These are phyloP conservation scores for Plasmopara viticola DNA, from an alignment of 352 stramenopile genomes.

Conservation along the genomic window DNA sequence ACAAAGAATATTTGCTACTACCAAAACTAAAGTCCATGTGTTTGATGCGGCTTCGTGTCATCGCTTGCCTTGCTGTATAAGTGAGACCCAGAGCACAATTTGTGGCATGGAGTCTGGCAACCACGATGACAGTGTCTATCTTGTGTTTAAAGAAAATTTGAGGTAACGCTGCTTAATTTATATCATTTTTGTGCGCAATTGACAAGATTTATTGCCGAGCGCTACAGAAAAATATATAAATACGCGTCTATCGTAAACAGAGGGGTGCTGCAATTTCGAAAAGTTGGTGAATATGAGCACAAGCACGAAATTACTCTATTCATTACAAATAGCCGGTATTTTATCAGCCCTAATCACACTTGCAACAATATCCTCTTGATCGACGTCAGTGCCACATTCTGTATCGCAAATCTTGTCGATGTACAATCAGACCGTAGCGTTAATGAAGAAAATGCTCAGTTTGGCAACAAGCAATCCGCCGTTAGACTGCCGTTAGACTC, in stretches of 20 bases:
- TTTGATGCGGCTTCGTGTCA: conserved; percentile 32
- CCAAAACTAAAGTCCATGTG: conserved; percentile 23
- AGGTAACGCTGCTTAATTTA: conserved; percentile 14
- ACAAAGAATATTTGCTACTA: conserved; percentile 29
- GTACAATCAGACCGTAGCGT: background rate
- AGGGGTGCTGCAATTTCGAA: conserved; percentile 20
- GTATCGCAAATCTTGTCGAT: conserved; percentile 8
- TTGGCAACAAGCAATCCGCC: background rate
- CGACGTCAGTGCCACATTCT: conserved; percentile 27
- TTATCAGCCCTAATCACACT: background rate
- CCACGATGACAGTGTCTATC: conserved; percentile 24
- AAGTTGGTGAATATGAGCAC: conserved; percentile 21
- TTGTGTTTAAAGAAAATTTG: conserved; percentile 23
- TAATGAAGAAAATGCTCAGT: background rate
- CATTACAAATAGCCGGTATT: conserved; percentile 8
- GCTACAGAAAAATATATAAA: conserved; percentile 27
- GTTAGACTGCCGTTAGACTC: conserved; percentile 23
- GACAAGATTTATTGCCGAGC: background rate
- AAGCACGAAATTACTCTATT: conserved; percentile 27
- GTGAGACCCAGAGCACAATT: conserved; percentile 18
- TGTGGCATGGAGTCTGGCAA: conserved; percentile 27
- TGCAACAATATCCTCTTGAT: conserved; percentile 20
- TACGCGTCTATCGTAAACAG: conserved; percentile 25
- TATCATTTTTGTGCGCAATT: background rate
- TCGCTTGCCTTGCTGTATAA: conserved; percentile 23